Evolutionary conservation across 1,139 yeast genomes (phyloP), one percentile per base, ranked within the genome.

Genomic region (Kurtzmaniella natalensis): DNA sequence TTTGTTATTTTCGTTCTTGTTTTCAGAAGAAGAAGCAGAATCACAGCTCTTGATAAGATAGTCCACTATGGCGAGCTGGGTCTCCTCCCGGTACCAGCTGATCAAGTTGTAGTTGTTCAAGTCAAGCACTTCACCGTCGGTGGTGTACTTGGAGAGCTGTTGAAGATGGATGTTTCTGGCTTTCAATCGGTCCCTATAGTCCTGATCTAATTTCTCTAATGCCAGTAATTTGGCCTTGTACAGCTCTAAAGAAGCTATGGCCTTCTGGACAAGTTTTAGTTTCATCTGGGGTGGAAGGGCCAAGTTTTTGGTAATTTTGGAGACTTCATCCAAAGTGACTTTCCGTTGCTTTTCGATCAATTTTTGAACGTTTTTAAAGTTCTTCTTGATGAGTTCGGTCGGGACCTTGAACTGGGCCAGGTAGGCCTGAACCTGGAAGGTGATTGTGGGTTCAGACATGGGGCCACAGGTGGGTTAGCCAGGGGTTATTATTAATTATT

Each of bases 341-440:
- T 61, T 60, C 51, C 71, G 67, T 33, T 74, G 75, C 40, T 66
- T 76, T 45, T 78, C 84, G n/a, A 77, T 64, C 9, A 75, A 56
- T 45, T 68, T 75, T 45, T 78, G 82, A 14, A 77, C 61, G 25
- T 55, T 51, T 49, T 76, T 78, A 54, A 77, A 70, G 47, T 81
- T 80, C 58, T 72, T 76, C 44, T 68, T 68, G 32, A 79, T 58
- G 13, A 80, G 58, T 44, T 80, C 86, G 16, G 70, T 61, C 1
- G 89, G 89, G 1, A 80, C 74, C 35, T 67, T 67, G 55, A 81
- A 79, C 38, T 73, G 76, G 2, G 78, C 66, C 51, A 67, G 70
- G 43, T 72, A 53, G 1, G 69, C 53, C 39, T 65, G 71, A 16
- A 67, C 51, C 31, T 64, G 69, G 49, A 68, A 68, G 43, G 64